Conservation (phyloP, 2,329 filamentous ascomycete species). For the Plenodomus tracheiphilus region DNA sequence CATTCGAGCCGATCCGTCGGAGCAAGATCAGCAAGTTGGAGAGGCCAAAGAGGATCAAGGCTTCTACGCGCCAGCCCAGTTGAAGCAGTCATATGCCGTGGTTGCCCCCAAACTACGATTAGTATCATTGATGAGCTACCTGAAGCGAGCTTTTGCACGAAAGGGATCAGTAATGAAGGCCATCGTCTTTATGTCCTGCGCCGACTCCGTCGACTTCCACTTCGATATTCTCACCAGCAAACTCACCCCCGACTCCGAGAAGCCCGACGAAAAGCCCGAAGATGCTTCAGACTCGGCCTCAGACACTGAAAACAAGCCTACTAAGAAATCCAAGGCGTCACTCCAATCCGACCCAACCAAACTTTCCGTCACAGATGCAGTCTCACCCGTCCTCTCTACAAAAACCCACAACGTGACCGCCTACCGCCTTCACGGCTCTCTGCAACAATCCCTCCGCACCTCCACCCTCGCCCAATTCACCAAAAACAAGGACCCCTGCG, state of each 20-base stretch:
- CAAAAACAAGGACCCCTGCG: constrained; percentile 70
- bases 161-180: constrained; percentile 94
- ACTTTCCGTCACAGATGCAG: constrained; percentile 62
- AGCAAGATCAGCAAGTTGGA: constrained; percentile 55
- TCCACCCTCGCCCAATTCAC: constrained; percentile 82
- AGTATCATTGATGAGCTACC: constrained; percentile 79
- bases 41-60: constrained; percentile 53
- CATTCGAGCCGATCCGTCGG: constrained; percentile 68
- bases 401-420: constrained; percentile 76
- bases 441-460: constrained; percentile 84
- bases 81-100: constrained; percentile 89
- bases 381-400: constrained; percentile 72
- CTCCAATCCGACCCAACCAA: constrained; percentile 45
- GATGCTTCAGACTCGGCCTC: constrained; percentile 25
- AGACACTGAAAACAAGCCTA: constrained; percentile 17
- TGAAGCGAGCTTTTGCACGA: constrained; percentile 85
- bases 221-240: constrained; percentile 73
- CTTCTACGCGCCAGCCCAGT: constrained; percentile 84
- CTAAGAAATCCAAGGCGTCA: constrained; percentile 46
- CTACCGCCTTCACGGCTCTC: constrained; percentile 88
- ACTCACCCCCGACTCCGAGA: constrained; percentile 32
- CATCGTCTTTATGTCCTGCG: constrained; percentile 95
- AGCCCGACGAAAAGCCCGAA: constrained; percentile 26
- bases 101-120: constrained; percentile 88
- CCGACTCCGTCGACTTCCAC: constrained; percentile 96